phyloP scores from a whole-genome alignment of 1,284 basidiomycete genomes.

The Naganishia liquefaciens region DNA sequence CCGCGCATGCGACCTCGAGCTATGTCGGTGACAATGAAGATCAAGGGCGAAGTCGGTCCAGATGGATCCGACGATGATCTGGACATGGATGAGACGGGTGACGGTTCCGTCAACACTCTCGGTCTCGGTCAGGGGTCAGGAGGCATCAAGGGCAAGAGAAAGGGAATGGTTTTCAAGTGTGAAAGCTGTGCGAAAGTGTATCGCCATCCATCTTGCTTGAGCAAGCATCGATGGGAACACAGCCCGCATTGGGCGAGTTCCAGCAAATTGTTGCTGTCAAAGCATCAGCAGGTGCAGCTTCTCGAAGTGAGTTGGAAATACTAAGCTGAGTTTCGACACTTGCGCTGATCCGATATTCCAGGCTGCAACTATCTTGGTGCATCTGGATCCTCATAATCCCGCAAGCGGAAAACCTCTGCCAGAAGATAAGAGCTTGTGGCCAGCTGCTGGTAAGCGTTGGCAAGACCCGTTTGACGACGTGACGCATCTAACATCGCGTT shows the following conservation, averaged over 20 bases:
- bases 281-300: slow-evolving; percentile 97
- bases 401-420: slow-evolving; percentile 76
- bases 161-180: slow-evolving; percentile 82
- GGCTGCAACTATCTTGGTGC: slow-evolving; percentile 92
- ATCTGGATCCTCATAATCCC: slow-evolving; percentile 62
- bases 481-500: not conserved
- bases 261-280: slow-evolving; percentile 87
- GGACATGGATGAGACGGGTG: slow-evolving; percentile 44
- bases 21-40: slow-evolving; percentile 35
- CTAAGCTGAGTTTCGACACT: not conserved
- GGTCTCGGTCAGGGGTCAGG: slow-evolving; percentile 50
- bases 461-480: not conserved
- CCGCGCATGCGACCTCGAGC: slow-evolving; percentile 34
- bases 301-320: slow-evolving; percentile 68
- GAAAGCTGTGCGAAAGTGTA: slow-evolving; percentile 93
- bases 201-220: slow-evolving; percentile 88
- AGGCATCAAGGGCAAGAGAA: slow-evolving; percentile 61
- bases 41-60: slow-evolving; percentile 36
- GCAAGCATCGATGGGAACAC: slow-evolving; percentile 98
- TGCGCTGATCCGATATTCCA: slow-evolving; percentile 42
- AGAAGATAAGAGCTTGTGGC: slow-evolving; percentile 80
- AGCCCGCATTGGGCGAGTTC: slow-evolving; percentile 96
- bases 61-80: slow-evolving; percentile 41
- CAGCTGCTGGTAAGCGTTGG: slow-evolving; percentile 46
- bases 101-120: slow-evolving; percentile 41